Evolutionary conservation across 306 rosid genomes (phyloP), one percentile per base, ranked within the genome.

Genomic region (Cajanus cajan): DNA sequence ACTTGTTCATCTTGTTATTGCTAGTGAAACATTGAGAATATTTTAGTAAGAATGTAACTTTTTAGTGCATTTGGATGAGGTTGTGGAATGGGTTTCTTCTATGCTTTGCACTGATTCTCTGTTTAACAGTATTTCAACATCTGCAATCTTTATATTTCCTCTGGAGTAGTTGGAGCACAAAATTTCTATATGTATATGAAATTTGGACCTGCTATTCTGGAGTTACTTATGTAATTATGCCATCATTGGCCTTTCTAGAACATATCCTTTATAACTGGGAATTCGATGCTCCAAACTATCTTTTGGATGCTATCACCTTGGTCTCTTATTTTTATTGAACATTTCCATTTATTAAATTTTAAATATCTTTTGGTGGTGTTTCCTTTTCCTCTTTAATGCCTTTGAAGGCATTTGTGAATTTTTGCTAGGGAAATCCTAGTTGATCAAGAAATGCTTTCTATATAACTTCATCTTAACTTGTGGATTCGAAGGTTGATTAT

Each of bases 381-480:
- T 64, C 5, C 15, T 33, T 78, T 83, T 37, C 40, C 73, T 40
- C 74, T 77, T 57, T 24, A 50, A 70, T 75, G 77, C 71, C 34
- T 68, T 72, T 28, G 36, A 39, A 36, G 19, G 33, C 24, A 58
- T 81, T 71, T 43, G 37, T 39, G 78, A 62, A 73, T 72, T 44
- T 80, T 76, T 14, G 24, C 50, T 18, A 39, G 63, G 33, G 22
- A 70, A 41, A 63, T 19, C 66, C 11, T 68, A 51, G 62, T 79
- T 21, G 64, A 80, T 62, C 64, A 63, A 22, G 7, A 63, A 52
- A 24, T 76, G 43, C 22, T 78, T 74, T 44, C 24, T 50, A 7
- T 39, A 22, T 64, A 63, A 4, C 74, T 40, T 71, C 7, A 7
- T 41, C 62, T 50, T 13, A 5, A 28, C 52, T 71, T 68, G 39